A percentile compares a stretch with the other conserved stretches of the same genome.
phyloP scores from a whole-genome alignment of 2,329 filamentous ascomycete species.

The Fonsecaea pedrosoi region DNA sequence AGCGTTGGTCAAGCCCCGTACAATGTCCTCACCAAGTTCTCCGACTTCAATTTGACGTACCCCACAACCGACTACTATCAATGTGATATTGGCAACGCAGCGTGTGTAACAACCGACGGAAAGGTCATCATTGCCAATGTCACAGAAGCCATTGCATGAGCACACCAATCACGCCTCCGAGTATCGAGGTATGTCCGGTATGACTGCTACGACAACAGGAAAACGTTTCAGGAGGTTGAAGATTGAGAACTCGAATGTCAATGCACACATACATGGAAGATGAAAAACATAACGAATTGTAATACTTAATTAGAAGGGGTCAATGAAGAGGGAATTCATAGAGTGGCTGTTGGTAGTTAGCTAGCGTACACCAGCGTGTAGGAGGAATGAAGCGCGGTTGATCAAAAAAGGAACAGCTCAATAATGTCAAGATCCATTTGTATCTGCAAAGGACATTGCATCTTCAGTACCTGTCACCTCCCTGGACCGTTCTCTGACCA shows the following conservation, averaged over 20 bases:
- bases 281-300: neutral
- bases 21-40: slow-evolving; percentile 37
- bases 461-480: too few relatives aligned
- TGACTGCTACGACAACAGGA: neutral
- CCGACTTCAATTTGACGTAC: slow-evolving; percentile 32
- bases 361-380: neutral
- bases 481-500: too few relatives aligned
- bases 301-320: neutral
- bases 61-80: slow-evolving; percentile 31
- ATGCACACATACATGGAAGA: neutral
- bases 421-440: too few relatives aligned
- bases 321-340: neutral
- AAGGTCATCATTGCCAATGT: slow-evolving; percentile 33
- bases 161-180: neutral
- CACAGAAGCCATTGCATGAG: slow-evolving; percentile 32
- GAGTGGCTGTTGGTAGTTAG: neutral
- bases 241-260: neutral
- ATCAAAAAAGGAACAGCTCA: neutral
- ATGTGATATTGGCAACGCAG: slow-evolving; percentile 32
- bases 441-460: too few relatives aligned
- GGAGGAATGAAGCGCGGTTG: neutral
- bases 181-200: neutral
- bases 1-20: slow-evolving; percentile 34
- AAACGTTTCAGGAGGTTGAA: neutral
- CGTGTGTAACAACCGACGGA: slow-evolving; percentile 30